Percentiles rank a stretch among this genome's conserved stretches.
phyloP scores from a whole-genome alignment of 306 rosid genomes.

The Potentilla sterilis region DNA sequence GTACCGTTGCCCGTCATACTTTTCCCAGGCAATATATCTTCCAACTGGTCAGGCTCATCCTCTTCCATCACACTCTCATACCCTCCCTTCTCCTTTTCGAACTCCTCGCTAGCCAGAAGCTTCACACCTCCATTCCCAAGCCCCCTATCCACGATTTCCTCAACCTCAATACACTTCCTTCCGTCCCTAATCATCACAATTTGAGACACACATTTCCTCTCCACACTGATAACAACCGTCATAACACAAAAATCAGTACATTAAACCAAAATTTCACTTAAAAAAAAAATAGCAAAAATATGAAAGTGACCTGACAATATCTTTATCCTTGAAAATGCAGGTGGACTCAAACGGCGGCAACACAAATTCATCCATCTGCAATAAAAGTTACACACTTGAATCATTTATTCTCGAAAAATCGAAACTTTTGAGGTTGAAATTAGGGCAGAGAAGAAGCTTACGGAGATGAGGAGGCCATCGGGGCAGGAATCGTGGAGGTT shows the following conservation, averaged over 20 bases:
- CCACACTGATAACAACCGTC: slow-evolving; percentile 44
- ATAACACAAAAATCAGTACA: neutral
- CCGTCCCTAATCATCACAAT: slow-evolving; percentile 29
- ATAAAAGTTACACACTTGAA: neutral
- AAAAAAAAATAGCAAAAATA: neutral
- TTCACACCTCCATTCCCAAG: slow-evolving; percentile 31
- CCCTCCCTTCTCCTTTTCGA: slow-evolving; percentile 49
- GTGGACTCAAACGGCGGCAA: slow-evolving; percentile 88
- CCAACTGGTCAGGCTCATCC: slow-evolving; percentile 34
- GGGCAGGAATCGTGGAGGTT: slow-evolving; percentile 62
- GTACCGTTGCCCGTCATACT: slow-evolving; percentile 16
- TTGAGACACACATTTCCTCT: slow-evolving; percentile 44
- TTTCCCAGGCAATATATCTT: slow-evolving; percentile 33
- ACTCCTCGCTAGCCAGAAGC: slow-evolving; percentile 53
- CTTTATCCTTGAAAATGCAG: slow-evolving; percentile 76
- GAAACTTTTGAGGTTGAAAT: neutral
- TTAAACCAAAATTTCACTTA: neutral
- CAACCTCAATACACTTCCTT: slow-evolving; percentile 19
- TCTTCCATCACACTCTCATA: slow-evolving; percentile 33
- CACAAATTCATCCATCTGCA: slow-evolving; percentile 92
- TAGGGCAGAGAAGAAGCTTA: slow-evolving; percentile 26
- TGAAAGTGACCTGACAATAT: slow-evolving; percentile 63
- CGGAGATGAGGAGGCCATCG: slow-evolving; percentile 64
- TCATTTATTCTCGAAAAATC: neutral
- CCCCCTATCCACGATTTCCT: slow-evolving; percentile 28